Evolutionary conservation across 768 basidiomycete genomes (phyloP), one percentile per base, ranked within the genome.

Genomic region (Krasilnikovozyma curviuscula): DNA sequence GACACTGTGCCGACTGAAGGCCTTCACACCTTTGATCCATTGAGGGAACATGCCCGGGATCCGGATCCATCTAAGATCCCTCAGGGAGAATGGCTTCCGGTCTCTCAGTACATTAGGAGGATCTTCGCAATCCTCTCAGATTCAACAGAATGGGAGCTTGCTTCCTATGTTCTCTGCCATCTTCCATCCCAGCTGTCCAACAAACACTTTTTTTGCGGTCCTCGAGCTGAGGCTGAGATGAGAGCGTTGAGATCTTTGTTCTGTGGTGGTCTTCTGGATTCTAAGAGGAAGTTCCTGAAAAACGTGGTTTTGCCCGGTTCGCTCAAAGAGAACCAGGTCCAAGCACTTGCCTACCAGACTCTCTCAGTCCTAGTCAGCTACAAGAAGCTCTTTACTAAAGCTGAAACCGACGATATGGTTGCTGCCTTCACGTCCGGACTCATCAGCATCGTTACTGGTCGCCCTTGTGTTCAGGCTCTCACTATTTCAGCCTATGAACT

Each of bases 131-230:
- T 93, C 52, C 64, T 97, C 33, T 73, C 78, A 49, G 69, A 69
- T 34, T 86, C 88, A 57, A 73, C 69, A 39, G 83, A 78, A 53
- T 97, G 91, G 89, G 93, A 97, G 50, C 70, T 97, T 33, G 70
- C 93, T 10, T 85, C 86, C 2, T 97, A 93, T 58, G 69, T 88
- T 5, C 70, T 98, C 5, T 85, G 82, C 59, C 82, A 91, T 66
- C 71, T 98, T 0, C 89, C 93, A 1, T 71, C 77, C 8, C 88
- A 97, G 60, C 71, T 97, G 9, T 70, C 82, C 49, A 97, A 97
- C 71, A 97, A 95, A 63, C 86, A 97, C 58, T 71, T 95, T 44
- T 89, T 93, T 63, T 93, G 89, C 59, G 93, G 93, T 1, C 83
- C 83, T 0, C 75, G 76, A 43, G 77, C 81, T 25, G 69, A 77